These are phyloP conservation scores for Drechslerella stenobrocha DNA, from an alignment of 2,329 filamentous ascomycete genomes.

Conservation along the genomic window DNA sequence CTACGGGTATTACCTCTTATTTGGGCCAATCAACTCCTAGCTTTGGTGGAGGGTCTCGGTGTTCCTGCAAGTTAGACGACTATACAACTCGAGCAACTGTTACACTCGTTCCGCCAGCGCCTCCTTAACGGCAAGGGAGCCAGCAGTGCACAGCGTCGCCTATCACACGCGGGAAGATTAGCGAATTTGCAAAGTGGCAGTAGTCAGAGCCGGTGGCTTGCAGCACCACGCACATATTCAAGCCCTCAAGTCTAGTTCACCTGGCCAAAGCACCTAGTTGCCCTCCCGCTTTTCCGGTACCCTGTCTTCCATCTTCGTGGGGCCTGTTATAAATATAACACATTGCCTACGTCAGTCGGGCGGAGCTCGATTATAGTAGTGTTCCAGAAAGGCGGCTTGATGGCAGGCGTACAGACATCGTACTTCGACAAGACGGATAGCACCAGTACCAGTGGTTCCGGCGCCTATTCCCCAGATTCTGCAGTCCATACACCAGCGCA, in stretches of 20 bases:
- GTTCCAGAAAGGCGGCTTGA: conserved; percentile 26
- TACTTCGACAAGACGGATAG: conserved; percentile 35
- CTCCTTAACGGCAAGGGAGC: background rate
- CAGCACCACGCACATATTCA: background rate
- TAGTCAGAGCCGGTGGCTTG: conserved; percentile 28
- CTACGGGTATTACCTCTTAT: conserved; percentile 20
- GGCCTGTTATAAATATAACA: conserved; percentile 40
- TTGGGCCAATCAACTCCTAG: conserved; percentile 15
- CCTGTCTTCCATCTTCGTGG: conserved; percentile 10
- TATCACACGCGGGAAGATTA: conserved; percentile 37
- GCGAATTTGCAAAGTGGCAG: conserved; percentile 31
- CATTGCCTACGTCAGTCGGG: conserved; percentile 32
- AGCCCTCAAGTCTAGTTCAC: background rate
- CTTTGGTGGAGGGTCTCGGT: conserved; percentile 38
- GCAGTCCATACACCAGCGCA: conserved; percentile 30
- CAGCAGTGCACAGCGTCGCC: background rate
- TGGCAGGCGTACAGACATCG: conserved; percentile 27
- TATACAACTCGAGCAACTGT: conserved; percentile 23
- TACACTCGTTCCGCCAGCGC: background rate
- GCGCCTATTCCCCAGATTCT: conserved; percentile 35
- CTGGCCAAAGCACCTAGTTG: background rate
- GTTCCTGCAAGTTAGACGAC: conserved; percentile 34
- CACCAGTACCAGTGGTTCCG: conserved; percentile 17
- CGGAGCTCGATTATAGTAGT: conserved; percentile 40
- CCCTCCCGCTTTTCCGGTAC: background rate